Conservation (phyloP, 2,329 filamentous ascomycete genomes). For the Verticillium nubilum region DNA sequence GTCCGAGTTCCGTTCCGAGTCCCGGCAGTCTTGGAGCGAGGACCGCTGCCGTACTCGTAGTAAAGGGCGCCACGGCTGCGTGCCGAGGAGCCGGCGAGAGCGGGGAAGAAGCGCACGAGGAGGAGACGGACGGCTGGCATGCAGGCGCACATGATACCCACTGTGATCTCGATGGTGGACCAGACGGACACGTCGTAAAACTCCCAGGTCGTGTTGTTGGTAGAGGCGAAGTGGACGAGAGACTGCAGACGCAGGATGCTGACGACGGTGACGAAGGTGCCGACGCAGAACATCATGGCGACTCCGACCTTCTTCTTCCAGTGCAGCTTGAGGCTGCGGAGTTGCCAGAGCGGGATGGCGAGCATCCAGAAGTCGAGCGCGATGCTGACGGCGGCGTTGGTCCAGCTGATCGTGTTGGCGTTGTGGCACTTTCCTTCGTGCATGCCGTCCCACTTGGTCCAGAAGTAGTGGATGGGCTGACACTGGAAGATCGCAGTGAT, state of each 20-base stretch:
- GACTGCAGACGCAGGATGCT: constrained; percentile 20
- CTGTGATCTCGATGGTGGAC: constrained; percentile 29
- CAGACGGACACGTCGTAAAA: constrained; percentile 20
- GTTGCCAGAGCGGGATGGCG: constrained; percentile 35
- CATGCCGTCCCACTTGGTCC: constrained; percentile 44
- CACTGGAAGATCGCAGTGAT: constrained; percentile 39
- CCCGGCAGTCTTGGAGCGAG: neutral
- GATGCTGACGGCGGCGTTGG: constrained; percentile 42
- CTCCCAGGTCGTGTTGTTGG: constrained; percentile 16
- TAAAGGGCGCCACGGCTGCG: constrained; percentile 9
- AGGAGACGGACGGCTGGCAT: constrained; percentile 25
- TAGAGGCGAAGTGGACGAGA: constrained; percentile 16
- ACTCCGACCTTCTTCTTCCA: constrained; percentile 38
- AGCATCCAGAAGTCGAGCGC: constrained; percentile 42
- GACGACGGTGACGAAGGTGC: constrained; percentile 26
- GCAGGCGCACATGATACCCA: constrained; percentile 29
- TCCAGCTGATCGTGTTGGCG: constrained; percentile 37
- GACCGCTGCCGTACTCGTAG: constrained; percentile 8
- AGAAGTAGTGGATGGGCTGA: constrained; percentile 39
- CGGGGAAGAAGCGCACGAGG: constrained; percentile 23
- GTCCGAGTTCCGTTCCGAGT: neutral
- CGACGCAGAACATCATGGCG: constrained; percentile 37
- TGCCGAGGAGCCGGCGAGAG: constrained; percentile 8
- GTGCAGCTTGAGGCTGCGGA: constrained; percentile 30
- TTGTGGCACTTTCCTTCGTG: constrained; percentile 38